Evolutionary conservation across 176 grass and related monocot genomes (phyloP).

Genomic region (Poa pratensis): DNA sequence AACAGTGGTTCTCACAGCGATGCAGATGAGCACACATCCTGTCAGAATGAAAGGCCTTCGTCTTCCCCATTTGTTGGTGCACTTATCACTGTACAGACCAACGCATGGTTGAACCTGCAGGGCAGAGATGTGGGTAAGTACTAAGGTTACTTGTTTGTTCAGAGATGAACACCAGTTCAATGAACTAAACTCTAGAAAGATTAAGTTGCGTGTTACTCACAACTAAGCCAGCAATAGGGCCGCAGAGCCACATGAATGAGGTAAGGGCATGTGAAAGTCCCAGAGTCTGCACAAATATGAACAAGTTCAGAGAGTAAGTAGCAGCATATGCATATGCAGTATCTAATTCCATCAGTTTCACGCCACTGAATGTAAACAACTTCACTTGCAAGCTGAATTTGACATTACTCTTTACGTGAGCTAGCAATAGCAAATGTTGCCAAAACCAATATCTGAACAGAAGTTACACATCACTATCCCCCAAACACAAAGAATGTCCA

Average conservation of each 20-base stretch:
- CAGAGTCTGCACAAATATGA: conserved; percentile 61
- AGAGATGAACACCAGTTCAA: background rate
- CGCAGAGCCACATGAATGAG: conserved; percentile 96
- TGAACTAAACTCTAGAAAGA: conserved; percentile 15
- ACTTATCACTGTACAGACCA: conserved; percentile 81
- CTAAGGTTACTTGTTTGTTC: background rate
- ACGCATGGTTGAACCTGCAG: conserved; percentile 80
- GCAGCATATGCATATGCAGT: background rate
- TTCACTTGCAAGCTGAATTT: background rate
- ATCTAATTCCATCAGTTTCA: background rate
- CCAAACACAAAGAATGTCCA: background rate
- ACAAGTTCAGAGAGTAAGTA: conserved; percentile 40
- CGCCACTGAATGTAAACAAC: background rate
- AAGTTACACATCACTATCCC: background rate
- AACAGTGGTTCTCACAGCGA: conserved; percentile 56
- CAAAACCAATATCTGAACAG: background rate
- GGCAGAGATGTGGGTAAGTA: conserved; percentile 20
- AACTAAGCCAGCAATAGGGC: conserved; percentile 84
- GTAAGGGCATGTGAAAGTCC: conserved; percentile 84
- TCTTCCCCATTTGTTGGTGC: conserved; percentile 58
- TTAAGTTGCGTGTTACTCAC: conserved; percentile 51
- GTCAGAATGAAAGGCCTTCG: conserved; percentile 77
- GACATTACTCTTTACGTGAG: background rate
- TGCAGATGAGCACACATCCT: conserved; percentile 72
- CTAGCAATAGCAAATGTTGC: background rate